Percentiles rank a stretch among this genome's conserved stretches.
Evolutionary conservation across 441 rosid genomes (phyloP).

Genomic region (Populus hybrid): DNA sequence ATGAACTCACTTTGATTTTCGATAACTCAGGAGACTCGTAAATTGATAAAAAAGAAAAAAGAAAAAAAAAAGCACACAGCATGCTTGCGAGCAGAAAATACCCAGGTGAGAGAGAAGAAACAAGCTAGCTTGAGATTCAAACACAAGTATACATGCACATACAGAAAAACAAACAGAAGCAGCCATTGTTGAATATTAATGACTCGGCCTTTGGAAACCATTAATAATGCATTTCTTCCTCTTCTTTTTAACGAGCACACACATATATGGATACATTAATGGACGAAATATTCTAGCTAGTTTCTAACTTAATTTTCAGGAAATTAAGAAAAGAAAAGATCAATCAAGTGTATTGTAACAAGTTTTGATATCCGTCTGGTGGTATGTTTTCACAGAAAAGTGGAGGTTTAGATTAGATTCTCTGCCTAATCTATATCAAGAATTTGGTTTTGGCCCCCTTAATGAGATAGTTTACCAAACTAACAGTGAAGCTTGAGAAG

Average conservation of each 20-base stretch:
- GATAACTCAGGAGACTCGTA: not conserved
- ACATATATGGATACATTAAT: too few relatives aligned
- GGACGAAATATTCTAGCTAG: too few relatives aligned
- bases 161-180: too few relatives aligned
- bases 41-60: too few relatives aligned
- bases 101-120: not conserved
- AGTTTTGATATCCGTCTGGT: not conserved
- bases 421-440: not conserved
- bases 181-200: too few relatives aligned
- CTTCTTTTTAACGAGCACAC: not conserved
- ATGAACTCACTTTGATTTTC: not conserved
- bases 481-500: constrained; percentile 8
- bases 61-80: too few relatives aligned
- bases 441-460: constrained; percentile 8
- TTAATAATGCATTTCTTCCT: not conserved
- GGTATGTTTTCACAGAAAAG: not conserved
- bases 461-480: constrained; percentile 25
- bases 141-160: too few relatives aligned
- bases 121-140: not conserved
- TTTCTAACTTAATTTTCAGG: too few relatives aligned
- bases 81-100: too few relatives aligned
- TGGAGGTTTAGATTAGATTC: too few relatives aligned
- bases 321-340: too few relatives aligned
- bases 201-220: too few relatives aligned
- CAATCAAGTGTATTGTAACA: not conserved